phyloP scores from a whole-genome alignment of 78 protist species.

The slime mould (Dictyostelium discoideum) region dicty_2.7 NC_007088.5:1588001-1588500 shows the following conservation, averaged over 20 bases:
- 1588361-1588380: background rate
- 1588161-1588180: background rate
- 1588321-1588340: background rate
- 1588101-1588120: background rate
- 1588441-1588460: background rate
- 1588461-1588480: background rate
- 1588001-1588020: too few species aligned
- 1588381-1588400: background rate
- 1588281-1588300: background rate
- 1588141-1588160: background rate
- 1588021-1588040: too few species aligned
- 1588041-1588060: background rate
- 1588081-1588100: background rate
- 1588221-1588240: background rate
- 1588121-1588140: background rate
- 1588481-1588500: background rate
- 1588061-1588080: background rate
- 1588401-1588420: background rate
- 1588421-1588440: background rate
- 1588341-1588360: background rate
- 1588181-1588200: background rate
- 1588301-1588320: background rate
- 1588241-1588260: background rate
- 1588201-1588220: background rate
- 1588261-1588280: background rate